Evolutionary conservation across 2,329 filamentous ascomycete species (phyloP).

Genomic region (Colletotrichum lentis): DNA sequence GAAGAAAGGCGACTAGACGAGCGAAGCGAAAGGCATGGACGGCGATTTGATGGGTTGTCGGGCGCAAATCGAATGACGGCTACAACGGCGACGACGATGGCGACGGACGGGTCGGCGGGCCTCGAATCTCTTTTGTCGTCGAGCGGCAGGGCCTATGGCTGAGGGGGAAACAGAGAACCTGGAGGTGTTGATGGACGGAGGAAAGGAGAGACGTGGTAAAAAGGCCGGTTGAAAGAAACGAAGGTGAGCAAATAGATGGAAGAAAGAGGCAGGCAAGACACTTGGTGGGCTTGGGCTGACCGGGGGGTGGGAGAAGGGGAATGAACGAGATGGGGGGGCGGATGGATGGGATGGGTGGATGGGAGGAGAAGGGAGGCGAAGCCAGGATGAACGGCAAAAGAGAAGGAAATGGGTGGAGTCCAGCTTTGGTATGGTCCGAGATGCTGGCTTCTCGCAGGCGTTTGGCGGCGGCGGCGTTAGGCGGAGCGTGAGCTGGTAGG

Average conservation of each 20-base stretch:
- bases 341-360: background rate
- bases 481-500: constrained; percentile 33
- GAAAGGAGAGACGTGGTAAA: constrained; percentile 16
- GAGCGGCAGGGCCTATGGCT: constrained; percentile 1
- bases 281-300: constrained; percentile 11
- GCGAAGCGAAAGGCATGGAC: constrained; percentile 37
- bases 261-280: constrained; percentile 14
- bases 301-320: constrained; percentile 21
- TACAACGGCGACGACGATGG: constrained; percentile 13
- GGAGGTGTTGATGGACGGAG: constrained; percentile 30
- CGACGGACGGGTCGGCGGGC: constrained; percentile 11
- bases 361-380: constrained; percentile 27
- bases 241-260: constrained; percentile 18
- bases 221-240: constrained; percentile 27
- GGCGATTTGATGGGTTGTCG: constrained; percentile 19
- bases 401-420: constrained; percentile 3
- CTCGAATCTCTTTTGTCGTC: constrained; percentile 33
- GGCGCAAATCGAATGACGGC: constrained; percentile 15
- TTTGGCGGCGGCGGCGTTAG: constrained; percentile 19
- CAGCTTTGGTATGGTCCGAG: constrained; percentile 8
- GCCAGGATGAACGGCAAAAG: constrained; percentile 15
- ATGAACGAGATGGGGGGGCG: constrained; percentile 17
- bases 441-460: constrained; percentile 12
- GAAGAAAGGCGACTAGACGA: constrained; percentile 27
- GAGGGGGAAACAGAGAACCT: constrained; percentile 20